phyloP scores from a whole-genome alignment of 2,329 filamentous ascomycete species.

The Pseudocercospora cruenta region DNA sequence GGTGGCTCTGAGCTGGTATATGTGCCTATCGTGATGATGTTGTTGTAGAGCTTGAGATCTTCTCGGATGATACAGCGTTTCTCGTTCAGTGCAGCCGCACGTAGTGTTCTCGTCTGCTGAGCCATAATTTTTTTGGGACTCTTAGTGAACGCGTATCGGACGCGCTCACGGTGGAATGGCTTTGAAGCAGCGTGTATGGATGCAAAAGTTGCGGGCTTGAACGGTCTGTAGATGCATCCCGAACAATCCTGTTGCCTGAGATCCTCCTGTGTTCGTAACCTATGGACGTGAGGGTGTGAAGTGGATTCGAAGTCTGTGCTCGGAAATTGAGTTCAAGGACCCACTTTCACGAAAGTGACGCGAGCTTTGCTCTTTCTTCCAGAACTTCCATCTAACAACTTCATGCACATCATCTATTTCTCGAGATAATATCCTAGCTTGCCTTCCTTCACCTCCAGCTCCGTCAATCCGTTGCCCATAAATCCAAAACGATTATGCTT shows the following conservation, averaged over 20 bases:
- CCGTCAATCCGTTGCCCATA: slow-evolving; percentile 20
- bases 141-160: too few species aligned
- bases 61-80: slow-evolving; percentile 48
- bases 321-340: background rate
- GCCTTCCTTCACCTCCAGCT: slow-evolving; percentile 13
- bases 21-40: slow-evolving; percentile 43
- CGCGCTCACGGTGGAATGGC: background rate
- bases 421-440: slow-evolving; percentile 18
- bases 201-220: too few species aligned
- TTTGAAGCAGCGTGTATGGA: background rate
- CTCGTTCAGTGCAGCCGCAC: slow-evolving; percentile 34
- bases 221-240: background rate
- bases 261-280: background rate
- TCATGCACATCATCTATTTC: slow-evolving; percentile 40
- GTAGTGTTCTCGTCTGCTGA: background rate
- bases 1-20: slow-evolving; percentile 35
- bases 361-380: background rate
- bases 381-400: background rate
- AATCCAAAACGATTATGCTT: slow-evolving; percentile 18
- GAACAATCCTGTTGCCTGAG: background rate
- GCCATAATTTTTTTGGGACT: background rate
- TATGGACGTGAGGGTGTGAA: background rate
- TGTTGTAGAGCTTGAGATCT: slow-evolving; percentile 46
- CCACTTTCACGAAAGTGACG: background rate
- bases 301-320: background rate